Base-by-base conservation (phyloP, 2,329 filamentous ascomycete genomes). In the Chaetomium strumarium region DNA sequence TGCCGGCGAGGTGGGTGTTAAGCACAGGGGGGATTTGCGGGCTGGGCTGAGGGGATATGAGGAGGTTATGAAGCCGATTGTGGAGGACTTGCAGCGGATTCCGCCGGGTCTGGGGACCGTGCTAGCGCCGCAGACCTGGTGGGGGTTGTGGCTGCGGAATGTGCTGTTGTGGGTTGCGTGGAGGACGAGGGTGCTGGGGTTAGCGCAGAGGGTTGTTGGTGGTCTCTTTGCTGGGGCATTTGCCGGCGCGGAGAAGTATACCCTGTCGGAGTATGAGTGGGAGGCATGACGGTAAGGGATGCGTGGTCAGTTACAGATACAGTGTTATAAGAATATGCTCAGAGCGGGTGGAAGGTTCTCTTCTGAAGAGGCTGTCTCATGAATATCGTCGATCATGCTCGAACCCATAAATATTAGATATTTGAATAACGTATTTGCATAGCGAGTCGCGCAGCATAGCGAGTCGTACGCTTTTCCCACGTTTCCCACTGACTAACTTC, bases 81-180 rank as follows among this genome's bases (percentile, higher is more conserved):
- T 47, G 36, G 24, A 13, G 24, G 20, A 40, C 24, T 14, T 31
- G 45, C n/a, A 30, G 36, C 3, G 10, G 36, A 10, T 40, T 10
- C 24, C 46, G 20, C 1, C n/a, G n/a, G 8, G 7, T 19, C n/a
- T 39, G 24, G 10, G 2, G 36, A 24, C 8, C 3, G 37, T 48
- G 36, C 5, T 48, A 5, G 46, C 46, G 46, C 46, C 46, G 46
- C 36, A 40, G 46, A 48, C 19, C 5, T 3, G 24, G 36, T 48
- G 36, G 36, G 46, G 46, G 36, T n/a, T 48, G 46, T 14, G 46
- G 46, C n/a, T 48, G 46, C 5, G 46, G 29, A 48, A 48, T 33
- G 10, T 3, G 46, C 36, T 40, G 36, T n/a, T 48, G 24, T 48
- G 46, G 46, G n/a, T 19, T 6, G 19, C 38, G 17, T 46, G 44